phyloP scores from a whole-genome alignment of 2,329 filamentous ascomycete genomes.

The Penicillium sp. region DNA sequence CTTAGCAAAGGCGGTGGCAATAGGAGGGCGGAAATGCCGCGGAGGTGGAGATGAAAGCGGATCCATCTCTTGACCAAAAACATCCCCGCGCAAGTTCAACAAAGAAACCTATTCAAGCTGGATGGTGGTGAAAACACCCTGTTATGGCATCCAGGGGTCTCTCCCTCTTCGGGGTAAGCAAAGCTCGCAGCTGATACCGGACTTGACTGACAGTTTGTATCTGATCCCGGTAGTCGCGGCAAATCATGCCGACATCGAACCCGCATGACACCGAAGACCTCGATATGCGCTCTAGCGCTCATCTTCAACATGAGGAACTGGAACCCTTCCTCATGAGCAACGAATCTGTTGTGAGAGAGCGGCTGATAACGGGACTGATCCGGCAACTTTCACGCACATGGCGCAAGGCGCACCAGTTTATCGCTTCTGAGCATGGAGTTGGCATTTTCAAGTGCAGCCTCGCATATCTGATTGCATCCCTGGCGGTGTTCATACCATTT shows the following conservation, averaged over 20 bases:
- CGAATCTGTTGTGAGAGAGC: background rate
- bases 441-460: constrained; percentile 88
- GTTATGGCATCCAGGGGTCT: background rate
- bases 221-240: background rate
- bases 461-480: constrained; percentile 81
- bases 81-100: background rate
- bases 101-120: background rate
- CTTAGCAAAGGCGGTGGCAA: background rate
- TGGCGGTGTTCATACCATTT: constrained; percentile 78
- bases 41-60: background rate
- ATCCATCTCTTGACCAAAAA: background rate
- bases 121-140: background rate
- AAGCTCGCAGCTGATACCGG: background rate
- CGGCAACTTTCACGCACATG: background rate
- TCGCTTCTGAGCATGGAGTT: constrained; percentile 68
- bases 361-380: background rate
- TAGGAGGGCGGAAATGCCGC: background rate
- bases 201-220: background rate
- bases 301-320: background rate
- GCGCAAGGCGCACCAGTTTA: background rate
- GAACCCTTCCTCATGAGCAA: background rate
- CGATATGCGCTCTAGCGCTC: background rate
- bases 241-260: background rate
- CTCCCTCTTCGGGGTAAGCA: background rate
- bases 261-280: background rate